Evolutionary conservation across 352 stramenopile species (phyloP).

Genomic region (Blastocystis sp.): DNA sequence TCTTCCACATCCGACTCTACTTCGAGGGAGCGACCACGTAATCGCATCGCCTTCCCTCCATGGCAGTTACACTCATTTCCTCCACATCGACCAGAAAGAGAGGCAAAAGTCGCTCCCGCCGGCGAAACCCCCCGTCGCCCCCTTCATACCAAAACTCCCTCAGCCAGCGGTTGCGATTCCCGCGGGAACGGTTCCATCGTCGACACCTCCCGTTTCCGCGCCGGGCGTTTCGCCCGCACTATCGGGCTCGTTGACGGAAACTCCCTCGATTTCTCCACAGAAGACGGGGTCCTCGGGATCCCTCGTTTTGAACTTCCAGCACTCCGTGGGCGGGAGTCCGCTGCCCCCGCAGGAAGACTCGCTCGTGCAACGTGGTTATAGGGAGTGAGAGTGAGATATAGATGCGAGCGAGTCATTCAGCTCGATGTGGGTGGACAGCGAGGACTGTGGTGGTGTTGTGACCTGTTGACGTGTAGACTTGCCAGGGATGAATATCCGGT

Average conservation of each 20-base stretch:
- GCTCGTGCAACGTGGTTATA: not conserved
- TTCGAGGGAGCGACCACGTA: slow-evolving; percentile 23
- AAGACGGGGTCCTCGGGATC: not conserved
- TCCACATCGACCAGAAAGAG: not conserved
- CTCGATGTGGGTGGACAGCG: slow-evolving; percentile 1
- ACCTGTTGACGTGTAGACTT: not conserved
- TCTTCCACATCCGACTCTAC: slow-evolving; percentile 32
- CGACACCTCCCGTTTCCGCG: not conserved
- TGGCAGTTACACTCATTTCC: slow-evolving; percentile 25
- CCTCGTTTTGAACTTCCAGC: not conserved
- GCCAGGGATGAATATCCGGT: slow-evolving; percentile 26
- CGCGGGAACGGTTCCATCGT: not conserved
- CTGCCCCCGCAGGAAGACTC: not conserved
- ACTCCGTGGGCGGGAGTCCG: not conserved
- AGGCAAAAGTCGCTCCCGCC: not conserved
- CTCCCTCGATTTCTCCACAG: not conserved
- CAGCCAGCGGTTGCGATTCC: not conserved
- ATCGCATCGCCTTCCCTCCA: not conserved
- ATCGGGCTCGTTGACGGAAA: not conserved
- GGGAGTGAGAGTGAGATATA: not conserved
- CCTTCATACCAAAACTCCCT: not conserved
- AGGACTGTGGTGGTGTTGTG: not conserved
- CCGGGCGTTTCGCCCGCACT: not conserved
- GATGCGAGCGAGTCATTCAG: not conserved
- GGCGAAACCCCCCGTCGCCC: not conserved